Evolutionary conservation across 164 flowering plant genomes (phyloP).

Genomic region (Piper betle): DNA sequence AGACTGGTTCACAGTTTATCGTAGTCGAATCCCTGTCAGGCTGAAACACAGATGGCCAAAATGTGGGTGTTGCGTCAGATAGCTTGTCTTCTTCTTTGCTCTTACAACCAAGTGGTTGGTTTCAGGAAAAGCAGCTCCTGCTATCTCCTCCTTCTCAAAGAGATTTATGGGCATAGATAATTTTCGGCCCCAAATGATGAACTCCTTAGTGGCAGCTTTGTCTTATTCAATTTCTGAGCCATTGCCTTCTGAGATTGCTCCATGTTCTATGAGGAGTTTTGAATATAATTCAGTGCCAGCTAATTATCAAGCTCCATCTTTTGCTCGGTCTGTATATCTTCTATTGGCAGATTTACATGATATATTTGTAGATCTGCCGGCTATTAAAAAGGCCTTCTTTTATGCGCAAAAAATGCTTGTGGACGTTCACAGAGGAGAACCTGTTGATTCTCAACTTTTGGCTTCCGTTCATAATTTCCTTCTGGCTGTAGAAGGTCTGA

Average conservation of each 20-base stretch:
- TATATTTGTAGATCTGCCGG: slow-evolving; percentile 51
- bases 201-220: slow-evolving; percentile 28
- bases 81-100: slow-evolving; percentile 9
- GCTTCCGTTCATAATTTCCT: slow-evolving; percentile 57
- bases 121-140: slow-evolving; percentile 28
- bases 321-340: slow-evolving; percentile 62
- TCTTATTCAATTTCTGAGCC: slow-evolving; percentile 7
- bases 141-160: slow-evolving; percentile 13
- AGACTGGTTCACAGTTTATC: slow-evolving; percentile 53
- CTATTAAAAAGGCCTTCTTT: slow-evolving; percentile 52
- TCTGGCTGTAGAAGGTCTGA: slow-evolving; percentile 75
- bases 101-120: slow-evolving; percentile 31
- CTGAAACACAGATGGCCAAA: slow-evolving; percentile 2
- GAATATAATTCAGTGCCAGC: slow-evolving; percentile 18
- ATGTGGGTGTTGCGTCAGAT: slow-evolving; percentile 11
- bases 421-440: slow-evolving; percentile 55
- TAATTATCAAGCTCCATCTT: slow-evolving; percentile 50
- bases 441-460: slow-evolving; percentile 32
- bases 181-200: slow-evolving; percentile 32
- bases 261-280: slow-evolving; percentile 6
- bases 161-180: slow-evolving; percentile 29
- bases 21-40: slow-evolving; percentile 50
- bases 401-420: slow-evolving; percentile 67
- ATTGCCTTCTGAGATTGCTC: slow-evolving; percentile 11
- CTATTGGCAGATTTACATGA: slow-evolving; percentile 57